These are phyloP conservation scores for Aspergillus tamarii DNA, from an alignment of 2,329 filamentous ascomycete genomes.

Conservation along the genomic window DNA sequence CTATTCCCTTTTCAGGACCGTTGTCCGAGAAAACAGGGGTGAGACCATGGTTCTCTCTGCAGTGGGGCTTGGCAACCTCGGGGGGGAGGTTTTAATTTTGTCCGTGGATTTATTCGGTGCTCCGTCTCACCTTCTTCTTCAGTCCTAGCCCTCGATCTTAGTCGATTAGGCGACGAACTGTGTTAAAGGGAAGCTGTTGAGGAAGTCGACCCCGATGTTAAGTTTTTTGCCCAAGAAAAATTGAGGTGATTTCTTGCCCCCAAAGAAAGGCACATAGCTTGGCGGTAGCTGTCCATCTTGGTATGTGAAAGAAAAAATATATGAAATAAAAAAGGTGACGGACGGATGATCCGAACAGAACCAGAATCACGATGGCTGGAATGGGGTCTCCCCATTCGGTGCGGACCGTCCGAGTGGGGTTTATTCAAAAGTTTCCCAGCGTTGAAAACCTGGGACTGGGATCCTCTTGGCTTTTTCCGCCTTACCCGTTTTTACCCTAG, in stretches of 20 bases:
- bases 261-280: background rate
- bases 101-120: background rate
- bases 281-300: background rate
- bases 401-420: slow-evolving; percentile 23
- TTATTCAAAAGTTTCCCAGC: slow-evolving; percentile 6
- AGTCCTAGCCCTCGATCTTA: background rate
- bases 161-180: background rate
- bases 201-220: background rate
- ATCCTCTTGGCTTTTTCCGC: slow-evolving; percentile 1
- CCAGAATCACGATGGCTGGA: slow-evolving; percentile 11
- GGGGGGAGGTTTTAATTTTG: background rate
- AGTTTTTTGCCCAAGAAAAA: background rate
- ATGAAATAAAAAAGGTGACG: background rate
- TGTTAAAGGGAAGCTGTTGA: background rate
- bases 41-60: background rate
- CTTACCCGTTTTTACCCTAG: background rate
- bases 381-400: slow-evolving; percentile 22
- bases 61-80: background rate
- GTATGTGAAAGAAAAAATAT: background rate
- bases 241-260: background rate
- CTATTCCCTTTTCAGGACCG: background rate
- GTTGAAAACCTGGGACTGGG: background rate
- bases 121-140: background rate
- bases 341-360: slow-evolving; percentile 5
- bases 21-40: slow-evolving; percentile 3